Evolutionary conservation across 768 basidiomycete genomes (phyloP), one percentile per base, ranked within the genome.

Genomic region (Kwoniella sp.): DNA sequence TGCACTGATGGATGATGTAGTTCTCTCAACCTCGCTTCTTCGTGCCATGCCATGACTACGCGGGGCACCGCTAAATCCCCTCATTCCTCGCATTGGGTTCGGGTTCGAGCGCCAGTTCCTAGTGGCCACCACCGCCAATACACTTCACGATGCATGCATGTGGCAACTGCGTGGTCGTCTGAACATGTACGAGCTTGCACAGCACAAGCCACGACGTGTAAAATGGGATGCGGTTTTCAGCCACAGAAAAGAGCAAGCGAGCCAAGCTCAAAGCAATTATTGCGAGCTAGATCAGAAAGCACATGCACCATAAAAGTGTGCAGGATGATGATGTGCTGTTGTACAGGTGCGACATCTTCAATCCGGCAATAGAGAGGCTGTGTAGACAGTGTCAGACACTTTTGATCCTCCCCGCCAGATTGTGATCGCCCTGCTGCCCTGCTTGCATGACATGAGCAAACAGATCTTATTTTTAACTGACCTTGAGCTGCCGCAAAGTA

Each of bases 401-500:
- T 9, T 44, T 33, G 33, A 33, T 33, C 33, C 33, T 13, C 33
- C 13, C 33, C 33, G n/a, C n/a, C n/a, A n/a, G n/a, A n/a, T n/a
- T n/a, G n/a, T n/a, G n/a, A n/a, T n/a, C n/a, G n/a, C n/a, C n/a
- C n/a, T n/a, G n/a, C n/a, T n/a, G n/a, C n/a, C n/a, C n/a, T n/a
- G n/a, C n/a, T n/a, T n/a, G n/a, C n/a, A n/a, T n/a, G n/a, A n/a
- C n/a, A n/a, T n/a, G n/a, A n/a, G n/a, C n/a, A n/a, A n/a, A n/a
- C n/a, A n/a, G n/a, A n/a, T n/a, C n/a, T n/a, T n/a, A n/a, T n/a
- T n/a, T n/a, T n/a, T n/a, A n/a, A n/a, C n/a, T n/a, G n/a, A n/a
- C n/a, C n/a, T n/a, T n/a, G n/a, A n/a, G n/a, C n/a, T n/a, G n/a
- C 40, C 40, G 40, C 40, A 44, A 44, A 44, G 40, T 44, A 44